phyloP scores from a whole-genome alignment of 2,329 filamentous ascomycete species.

The Fusarium globosum region DNA sequence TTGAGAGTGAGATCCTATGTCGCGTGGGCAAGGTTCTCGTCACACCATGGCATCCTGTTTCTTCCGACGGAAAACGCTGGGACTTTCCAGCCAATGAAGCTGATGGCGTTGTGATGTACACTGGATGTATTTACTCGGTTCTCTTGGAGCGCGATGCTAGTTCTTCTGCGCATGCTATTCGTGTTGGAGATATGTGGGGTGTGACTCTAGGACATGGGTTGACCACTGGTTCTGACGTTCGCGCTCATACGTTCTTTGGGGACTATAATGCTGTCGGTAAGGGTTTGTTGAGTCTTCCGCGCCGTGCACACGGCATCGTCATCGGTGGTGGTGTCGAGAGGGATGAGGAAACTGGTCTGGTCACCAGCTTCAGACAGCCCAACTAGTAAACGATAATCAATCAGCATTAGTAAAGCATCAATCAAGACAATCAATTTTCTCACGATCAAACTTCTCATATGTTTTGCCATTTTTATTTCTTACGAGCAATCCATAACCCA shows the following conservation, averaged over 20 bases:
- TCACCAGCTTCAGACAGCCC: slow-evolving; percentile 44
- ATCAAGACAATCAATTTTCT: not conserved
- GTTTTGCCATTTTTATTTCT: not conserved
- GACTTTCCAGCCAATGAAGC: slow-evolving; percentile 58
- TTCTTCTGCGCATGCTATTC: slow-evolving; percentile 61
- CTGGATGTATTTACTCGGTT: slow-evolving; percentile 67
- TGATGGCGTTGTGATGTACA: slow-evolving; percentile 53
- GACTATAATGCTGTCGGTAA: slow-evolving; percentile 58
- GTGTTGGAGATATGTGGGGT: slow-evolving; percentile 60
- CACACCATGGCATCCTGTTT: slow-evolving; percentile 71
- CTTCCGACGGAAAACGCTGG: slow-evolving; percentile 54
- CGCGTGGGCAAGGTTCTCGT: slow-evolving; percentile 60
- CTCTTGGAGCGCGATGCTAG: slow-evolving; percentile 61
- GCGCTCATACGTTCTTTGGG: slow-evolving; percentile 67
- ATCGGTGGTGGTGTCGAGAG: slow-evolving; percentile 57
- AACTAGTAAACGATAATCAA: not conserved
- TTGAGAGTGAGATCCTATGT: slow-evolving; percentile 56
- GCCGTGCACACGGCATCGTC: slow-evolving; percentile 54
- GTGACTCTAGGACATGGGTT: slow-evolving; percentile 70
- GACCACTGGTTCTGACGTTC: slow-evolving; percentile 46
- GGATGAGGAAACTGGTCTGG: slow-evolving; percentile 52
- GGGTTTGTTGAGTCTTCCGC: slow-evolving; percentile 52
- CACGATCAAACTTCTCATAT: too few relatives aligned
- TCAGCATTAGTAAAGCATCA: not conserved
- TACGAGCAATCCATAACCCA: not conserved